Percentiles rank a stretch among this genome's conserved stretches.
These are phyloP conservation scores for Prototheca cutis DNA, from an alignment of 163 green algal species.

Conservation along the genomic window DNA sequence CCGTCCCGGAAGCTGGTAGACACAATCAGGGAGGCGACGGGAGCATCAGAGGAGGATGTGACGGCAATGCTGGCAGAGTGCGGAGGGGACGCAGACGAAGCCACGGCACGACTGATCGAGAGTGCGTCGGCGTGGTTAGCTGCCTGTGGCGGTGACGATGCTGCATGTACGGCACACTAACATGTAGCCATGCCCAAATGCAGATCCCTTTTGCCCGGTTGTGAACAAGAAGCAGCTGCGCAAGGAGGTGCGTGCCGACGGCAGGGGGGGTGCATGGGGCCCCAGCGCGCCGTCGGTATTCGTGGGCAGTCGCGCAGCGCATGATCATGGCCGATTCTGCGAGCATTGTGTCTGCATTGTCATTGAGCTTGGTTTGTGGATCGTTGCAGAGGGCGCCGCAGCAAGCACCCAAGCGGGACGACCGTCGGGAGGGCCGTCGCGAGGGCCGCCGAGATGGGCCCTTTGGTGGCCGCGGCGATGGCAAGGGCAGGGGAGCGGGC, in stretches of 20 bases:
- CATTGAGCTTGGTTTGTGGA: too few relatives aligned
- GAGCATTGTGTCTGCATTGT: too few relatives aligned
- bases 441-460: constrained; percentile 1
- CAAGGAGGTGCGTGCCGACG: constrained; percentile 12
- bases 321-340: too few relatives aligned
- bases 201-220: constrained; percentile 25
- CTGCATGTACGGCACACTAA: background rate
- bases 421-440: background rate
- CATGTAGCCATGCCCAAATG: background rate
- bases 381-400: too few relatives aligned
- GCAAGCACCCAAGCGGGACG: too few relatives aligned
- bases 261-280: too few relatives aligned
- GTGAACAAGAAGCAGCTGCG: constrained; percentile 15
- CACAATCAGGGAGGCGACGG: constrained; percentile 33
- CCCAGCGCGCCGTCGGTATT: too few relatives aligned
- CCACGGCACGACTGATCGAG: constrained; percentile 34
- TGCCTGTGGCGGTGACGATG: background rate
- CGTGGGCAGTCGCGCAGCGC: too few relatives aligned
- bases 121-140: constrained; percentile 19
- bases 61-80: constrained; percentile 23
- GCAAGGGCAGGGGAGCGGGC: too few relatives aligned
- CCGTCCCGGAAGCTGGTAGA: constrained; percentile 25
- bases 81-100: constrained; percentile 42
- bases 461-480: background rate
- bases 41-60: constrained; percentile 28